Evolutionary conservation across 1,284 basidiomycete species (phyloP), one percentile per base, ranked within the genome.

Genomic region (Ustilago trichophora): DNA sequence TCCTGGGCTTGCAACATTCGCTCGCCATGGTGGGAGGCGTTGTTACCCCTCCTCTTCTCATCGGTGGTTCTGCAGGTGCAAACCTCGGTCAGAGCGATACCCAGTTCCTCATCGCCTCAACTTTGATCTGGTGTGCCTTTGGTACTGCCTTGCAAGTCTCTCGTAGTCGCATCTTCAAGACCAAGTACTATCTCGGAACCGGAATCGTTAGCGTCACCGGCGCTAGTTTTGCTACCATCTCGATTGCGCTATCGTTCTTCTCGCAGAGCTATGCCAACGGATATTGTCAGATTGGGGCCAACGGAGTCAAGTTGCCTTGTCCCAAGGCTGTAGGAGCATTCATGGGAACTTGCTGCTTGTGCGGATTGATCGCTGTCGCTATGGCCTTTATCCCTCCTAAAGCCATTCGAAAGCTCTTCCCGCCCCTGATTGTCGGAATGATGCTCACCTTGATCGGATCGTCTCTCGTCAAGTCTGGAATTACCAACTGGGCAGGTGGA

Each of bases 401-500:
- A 11, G 42, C 45, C 13, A 62, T 67, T n/a, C 50, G 64, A 12
- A 51, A 60, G 35, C 47, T 65, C 21, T 68, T 71, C 46, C 68
- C 68, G 8, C 66, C 68, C 5, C 40, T 71, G 11, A 56, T 71
- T 29, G 59, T 68, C 7, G 67, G 67, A 15, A 50, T 59, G 50
- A 62, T 70, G 53, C 41, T 70, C 5, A 22, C 50, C 12, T 52
- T 70, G 22, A 67, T 67, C 34, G 57, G 64, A 1, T 51, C 52
- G 7, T 49, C 64, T 1, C 40, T 67, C 5, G 52, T 67, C 35
- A 62, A 62, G 45, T 46, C 41, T 1, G 57, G 58, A 13, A 26
- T 70, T 2, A 56, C 54, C 21, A 69, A 69, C 38, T 71, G 68
- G 68, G 68, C 67, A 0, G 67, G 67, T 9, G 67, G 67, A 4